Conservation (phyloP, 2,329 filamentous ascomycete genomes). For the Cladophialophora yegresii region DNA sequence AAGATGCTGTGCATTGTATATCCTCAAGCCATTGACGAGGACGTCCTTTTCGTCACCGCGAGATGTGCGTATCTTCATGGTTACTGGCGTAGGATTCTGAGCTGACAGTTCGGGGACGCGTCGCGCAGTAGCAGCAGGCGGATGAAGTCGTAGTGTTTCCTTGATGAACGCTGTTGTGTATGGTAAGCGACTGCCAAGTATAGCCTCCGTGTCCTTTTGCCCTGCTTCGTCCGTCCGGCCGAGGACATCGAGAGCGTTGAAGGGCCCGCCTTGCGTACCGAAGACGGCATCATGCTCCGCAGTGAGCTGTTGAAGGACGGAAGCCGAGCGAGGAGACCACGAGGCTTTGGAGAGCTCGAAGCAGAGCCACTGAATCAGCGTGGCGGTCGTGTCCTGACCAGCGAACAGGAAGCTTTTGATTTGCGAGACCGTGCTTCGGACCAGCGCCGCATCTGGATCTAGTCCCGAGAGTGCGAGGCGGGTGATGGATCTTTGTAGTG, state of each 20-base stretch:
- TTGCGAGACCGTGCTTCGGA: slow-evolving; percentile 30
- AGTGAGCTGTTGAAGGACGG: slow-evolving; percentile 43
- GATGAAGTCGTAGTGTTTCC: slow-evolving; percentile 44
- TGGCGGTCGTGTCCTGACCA: slow-evolving; percentile 36
- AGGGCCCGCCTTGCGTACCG: slow-evolving; percentile 42
- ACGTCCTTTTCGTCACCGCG: slow-evolving; percentile 24
- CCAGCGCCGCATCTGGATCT: slow-evolving; percentile 22
- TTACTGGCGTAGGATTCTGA: slow-evolving; percentile 14
- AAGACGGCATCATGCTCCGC: slow-evolving; percentile 58
- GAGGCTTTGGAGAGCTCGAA: slow-evolving; percentile 31
- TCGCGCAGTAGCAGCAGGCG: slow-evolving; percentile 31
- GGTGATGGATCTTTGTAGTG: slow-evolving; percentile 22
- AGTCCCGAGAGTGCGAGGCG: slow-evolving; percentile 27
- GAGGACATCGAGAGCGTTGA: slow-evolving; percentile 27
- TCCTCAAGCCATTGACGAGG: slow-evolving; percentile 29
- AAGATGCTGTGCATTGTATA: slow-evolving; percentile 34
- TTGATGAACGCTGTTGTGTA: slow-evolving; percentile 51
- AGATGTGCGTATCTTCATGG: slow-evolving; percentile 16
- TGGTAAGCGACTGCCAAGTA: slow-evolving; percentile 53
- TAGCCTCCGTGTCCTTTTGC: slow-evolving; percentile 45
- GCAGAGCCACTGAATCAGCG: slow-evolving; percentile 35
- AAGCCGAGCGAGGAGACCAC: slow-evolving; percentile 34
- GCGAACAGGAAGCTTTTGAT: slow-evolving; percentile 35
- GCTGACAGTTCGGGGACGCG: slow-evolving; percentile 18
- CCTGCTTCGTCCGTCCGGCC: slow-evolving; percentile 38